Base-by-base conservation (phyloP, 1,139 yeast species). In the Debaryomyces coudertii region DNA sequence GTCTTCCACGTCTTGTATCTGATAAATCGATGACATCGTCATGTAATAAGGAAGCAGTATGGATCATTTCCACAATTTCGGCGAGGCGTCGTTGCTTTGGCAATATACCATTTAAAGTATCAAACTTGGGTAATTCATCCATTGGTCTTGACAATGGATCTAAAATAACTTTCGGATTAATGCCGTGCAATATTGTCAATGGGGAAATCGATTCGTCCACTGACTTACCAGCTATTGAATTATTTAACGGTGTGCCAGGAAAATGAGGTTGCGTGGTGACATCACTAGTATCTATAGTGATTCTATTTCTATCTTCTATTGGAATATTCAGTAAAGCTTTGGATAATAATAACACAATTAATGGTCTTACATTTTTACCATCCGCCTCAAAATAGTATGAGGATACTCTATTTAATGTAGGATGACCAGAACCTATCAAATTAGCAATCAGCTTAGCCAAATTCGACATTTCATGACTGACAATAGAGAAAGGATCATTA, bases 31-130 rank as follows among this genome's bases (percentile, higher is more conserved):
- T 92, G 50, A 93, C 99, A 65, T 93, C 99, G 69, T 93, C 99
- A 65, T 93, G 99, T 45, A 93, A 77, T 52, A 93, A 71, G n/a
- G 96, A 87, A 2, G 99, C 98, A 1, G 99, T 93, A 65, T 93
- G 99, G 53, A 93, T 93, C 96, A 93, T 90, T 67, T 93, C 99
- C 9, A 93, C 97, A 57, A 93, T 92, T 68, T 93, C 99, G 0
- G 99, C 99, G 49, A 93, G 75, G 47, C 99, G 79, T 53, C 98
- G 77, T 68, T 93, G 99, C 55, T 93, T 90, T 40, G 99, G 98
- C 49, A 92, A 73, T 44, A 93, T 90, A 0, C 93, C 93, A 56
- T 78, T 80, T 25, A 70, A 67, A 5, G 73, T 61, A 58, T 84
- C 90, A 54, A 78, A 82, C 60, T 73, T 70, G 0, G 92, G 89